A percentile compares a stretch with the other conserved stretches of the same genome.
Conservation (phyloP, 2,329 filamentous ascomycete genomes). For the Dendryphion nanum region DNA sequence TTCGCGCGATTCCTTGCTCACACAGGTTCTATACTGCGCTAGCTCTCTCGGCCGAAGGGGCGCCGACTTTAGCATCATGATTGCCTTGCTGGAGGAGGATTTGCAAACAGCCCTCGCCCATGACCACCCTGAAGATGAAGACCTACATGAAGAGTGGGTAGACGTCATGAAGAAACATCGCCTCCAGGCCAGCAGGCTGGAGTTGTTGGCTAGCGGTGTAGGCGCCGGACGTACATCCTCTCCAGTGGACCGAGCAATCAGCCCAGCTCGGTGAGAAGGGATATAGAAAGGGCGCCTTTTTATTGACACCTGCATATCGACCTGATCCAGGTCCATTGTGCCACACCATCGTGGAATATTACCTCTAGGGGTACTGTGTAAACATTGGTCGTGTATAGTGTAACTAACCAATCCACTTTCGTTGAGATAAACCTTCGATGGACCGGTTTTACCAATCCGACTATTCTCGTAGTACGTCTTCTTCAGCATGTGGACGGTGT, state of each 20-base stretch:
- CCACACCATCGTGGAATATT: too few relatives aligned
- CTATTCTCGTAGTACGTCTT: too few relatives aligned
- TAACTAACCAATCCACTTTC: too few relatives aligned
- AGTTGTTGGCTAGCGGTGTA: slow-evolving; percentile 51
- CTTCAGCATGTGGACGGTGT: too few relatives aligned
- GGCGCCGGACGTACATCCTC: slow-evolving; percentile 28
- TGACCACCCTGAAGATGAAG: slow-evolving; percentile 38
- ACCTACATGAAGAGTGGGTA: slow-evolving; percentile 69
- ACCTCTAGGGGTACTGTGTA: too few relatives aligned
- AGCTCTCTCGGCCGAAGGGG: slow-evolving; percentile 86
- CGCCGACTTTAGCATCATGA: slow-evolving; percentile 86
- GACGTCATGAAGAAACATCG: slow-evolving; percentile 86
- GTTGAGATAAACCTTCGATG: too few relatives aligned
- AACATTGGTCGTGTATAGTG: too few relatives aligned
- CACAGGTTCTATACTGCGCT: slow-evolving; percentile 90
- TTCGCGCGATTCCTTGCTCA: slow-evolving; percentile 81
- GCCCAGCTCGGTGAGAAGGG: slow-evolving; percentile 6
- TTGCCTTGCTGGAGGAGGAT: slow-evolving; percentile 61
- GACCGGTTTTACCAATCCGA: too few relatives aligned
- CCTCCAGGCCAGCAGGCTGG: slow-evolving; percentile 74
- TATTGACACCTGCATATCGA: too few relatives aligned
- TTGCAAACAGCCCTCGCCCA: slow-evolving; percentile 41
- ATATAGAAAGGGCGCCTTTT: too few relatives aligned
- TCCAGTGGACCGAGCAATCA: slow-evolving; percentile 11
- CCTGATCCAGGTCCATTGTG: too few relatives aligned